A percentile compares a stretch with the other conserved stretches of the same genome.
Evolutionary conservation across 2,329 filamentous ascomycete species (phyloP).

Genomic region (Fusarium poae): DNA sequence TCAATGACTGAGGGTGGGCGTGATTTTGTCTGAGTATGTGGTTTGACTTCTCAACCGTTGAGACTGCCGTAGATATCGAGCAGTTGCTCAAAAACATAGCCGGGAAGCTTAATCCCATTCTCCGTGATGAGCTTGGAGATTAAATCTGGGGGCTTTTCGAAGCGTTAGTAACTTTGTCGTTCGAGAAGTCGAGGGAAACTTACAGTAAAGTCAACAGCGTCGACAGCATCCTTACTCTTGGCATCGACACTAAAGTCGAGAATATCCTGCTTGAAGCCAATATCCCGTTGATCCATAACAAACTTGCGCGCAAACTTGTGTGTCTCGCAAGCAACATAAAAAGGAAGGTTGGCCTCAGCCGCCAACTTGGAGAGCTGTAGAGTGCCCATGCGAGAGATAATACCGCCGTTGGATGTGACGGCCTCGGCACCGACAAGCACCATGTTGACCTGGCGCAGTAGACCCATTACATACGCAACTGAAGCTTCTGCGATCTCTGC

Average conservation of each 20-base stretch:
- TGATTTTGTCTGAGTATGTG: constrained; percentile 20
- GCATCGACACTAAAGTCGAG: constrained; percentile 76
- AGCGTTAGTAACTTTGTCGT: background rate
- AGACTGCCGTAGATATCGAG: constrained; percentile 71
- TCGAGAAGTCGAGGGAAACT: constrained; percentile 43
- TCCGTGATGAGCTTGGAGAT: constrained; percentile 83
- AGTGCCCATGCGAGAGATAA: constrained; percentile 87
- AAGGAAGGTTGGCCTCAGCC: constrained; percentile 75
- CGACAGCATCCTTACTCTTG: constrained; percentile 59
- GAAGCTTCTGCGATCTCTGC: constrained; percentile 70
- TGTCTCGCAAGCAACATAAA: constrained; percentile 93
- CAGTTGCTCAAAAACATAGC: constrained; percentile 77
- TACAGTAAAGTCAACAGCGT: constrained; percentile 79
- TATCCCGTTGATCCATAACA: constrained; percentile 82
- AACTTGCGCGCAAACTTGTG: constrained; percentile 96
- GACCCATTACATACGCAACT: constrained; percentile 81
- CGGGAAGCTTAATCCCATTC: constrained; percentile 77
- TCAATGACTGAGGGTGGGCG: constrained; percentile 20
- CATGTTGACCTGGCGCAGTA: constrained; percentile 70
- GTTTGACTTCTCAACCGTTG: constrained; percentile 49
- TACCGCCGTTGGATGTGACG: constrained; percentile 92
- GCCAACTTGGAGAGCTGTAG: constrained; percentile 90
- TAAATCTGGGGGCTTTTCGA: constrained; percentile 70
- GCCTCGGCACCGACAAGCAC: constrained; percentile 81
- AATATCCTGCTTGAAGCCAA: constrained; percentile 82